phyloP scores from a whole-genome alignment of 225 moss, liverwort and hornwort species.

The Polytrichum formosum region DNA sequence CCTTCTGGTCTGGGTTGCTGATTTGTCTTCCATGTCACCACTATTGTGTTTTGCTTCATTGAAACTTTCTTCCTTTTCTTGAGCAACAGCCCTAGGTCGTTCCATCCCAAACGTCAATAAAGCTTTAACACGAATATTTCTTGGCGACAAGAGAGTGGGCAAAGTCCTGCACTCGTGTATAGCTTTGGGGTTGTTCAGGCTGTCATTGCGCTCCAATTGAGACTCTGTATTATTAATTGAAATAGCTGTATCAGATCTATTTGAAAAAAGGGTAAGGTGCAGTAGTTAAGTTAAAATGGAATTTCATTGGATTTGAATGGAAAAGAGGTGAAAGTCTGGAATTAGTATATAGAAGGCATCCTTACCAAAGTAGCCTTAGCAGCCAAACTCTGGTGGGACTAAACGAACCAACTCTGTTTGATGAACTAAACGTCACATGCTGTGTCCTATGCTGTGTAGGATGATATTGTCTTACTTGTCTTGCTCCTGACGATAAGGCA shows the following conservation, averaged over 20 bases:
- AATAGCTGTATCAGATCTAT: too few species aligned
- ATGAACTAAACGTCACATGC: too few species aligned
- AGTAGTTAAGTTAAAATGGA: too few species aligned
- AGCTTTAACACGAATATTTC: not conserved
- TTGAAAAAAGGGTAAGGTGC: too few species aligned
- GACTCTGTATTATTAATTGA: too few species aligned
- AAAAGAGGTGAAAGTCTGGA: too few species aligned
- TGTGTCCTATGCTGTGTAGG: not conserved
- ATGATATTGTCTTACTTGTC: constrained; percentile 1
- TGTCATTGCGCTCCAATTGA: not conserved
- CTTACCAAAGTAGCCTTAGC: too few species aligned
- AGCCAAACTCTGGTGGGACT: too few species aligned
- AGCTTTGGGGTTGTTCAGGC: not conserved
- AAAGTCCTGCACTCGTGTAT: not conserved
- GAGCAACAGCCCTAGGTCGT: not conserved
- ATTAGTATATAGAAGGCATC: too few species aligned
- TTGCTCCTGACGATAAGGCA: not conserved
- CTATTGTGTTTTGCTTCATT: not conserved
- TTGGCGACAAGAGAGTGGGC: constrained; percentile 6
- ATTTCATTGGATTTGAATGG: too few species aligned
- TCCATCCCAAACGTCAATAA: not conserved
- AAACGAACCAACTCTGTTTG: too few species aligned
- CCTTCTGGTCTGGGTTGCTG: not conserved
- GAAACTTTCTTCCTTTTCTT: not conserved
- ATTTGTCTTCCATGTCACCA: not conserved